A percentile compares a stretch with the other conserved stretches of the same genome.
These are phyloP conservation scores for Fusarium pilosicola DNA, from an alignment of 2,329 filamentous ascomycete genomes.

Conservation along the genomic window DNA sequence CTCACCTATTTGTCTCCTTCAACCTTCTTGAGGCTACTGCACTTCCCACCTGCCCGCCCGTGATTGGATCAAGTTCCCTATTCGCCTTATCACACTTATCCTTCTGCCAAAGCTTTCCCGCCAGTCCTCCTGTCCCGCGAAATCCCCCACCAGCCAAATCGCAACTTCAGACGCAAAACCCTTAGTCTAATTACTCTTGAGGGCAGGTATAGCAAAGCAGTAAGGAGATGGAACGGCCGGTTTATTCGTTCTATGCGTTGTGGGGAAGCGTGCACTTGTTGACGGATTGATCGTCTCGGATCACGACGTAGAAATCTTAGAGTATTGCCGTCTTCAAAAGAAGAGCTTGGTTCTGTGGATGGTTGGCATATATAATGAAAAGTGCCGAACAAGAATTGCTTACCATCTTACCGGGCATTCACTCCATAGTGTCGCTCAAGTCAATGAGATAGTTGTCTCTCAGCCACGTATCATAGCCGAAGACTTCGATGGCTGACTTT, in stretches of 20 bases:
- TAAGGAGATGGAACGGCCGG: no score
- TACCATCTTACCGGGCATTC: not conserved
- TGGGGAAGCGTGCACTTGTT: not conserved
- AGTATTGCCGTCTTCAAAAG: not conserved
- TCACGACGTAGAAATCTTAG: not conserved
- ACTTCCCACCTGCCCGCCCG: not conserved
- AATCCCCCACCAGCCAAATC: not conserved
- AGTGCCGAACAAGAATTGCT: not conserved
- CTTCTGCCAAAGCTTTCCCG: not conserved
- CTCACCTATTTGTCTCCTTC: not conserved
- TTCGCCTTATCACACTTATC: not conserved
- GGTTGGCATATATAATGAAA: no score
- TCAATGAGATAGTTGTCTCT: not conserved
- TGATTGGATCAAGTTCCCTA: not conserved
- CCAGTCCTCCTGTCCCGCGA: not conserved
- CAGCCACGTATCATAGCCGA: not conserved
- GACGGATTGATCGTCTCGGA: not conserved
- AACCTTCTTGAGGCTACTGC: not conserved
- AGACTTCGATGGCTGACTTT: not conserved
- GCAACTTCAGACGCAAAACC: not conserved
- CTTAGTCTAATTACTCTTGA: not conserved
- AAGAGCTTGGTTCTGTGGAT: not conserved
- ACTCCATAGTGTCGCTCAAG: not conserved
- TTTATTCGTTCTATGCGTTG: not conserved
- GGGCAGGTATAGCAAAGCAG: not conserved